Evolutionary conservation across 495 filamentous ascomycete species (phyloP).

Genomic region (Wilcoxina mikolae): DNA sequence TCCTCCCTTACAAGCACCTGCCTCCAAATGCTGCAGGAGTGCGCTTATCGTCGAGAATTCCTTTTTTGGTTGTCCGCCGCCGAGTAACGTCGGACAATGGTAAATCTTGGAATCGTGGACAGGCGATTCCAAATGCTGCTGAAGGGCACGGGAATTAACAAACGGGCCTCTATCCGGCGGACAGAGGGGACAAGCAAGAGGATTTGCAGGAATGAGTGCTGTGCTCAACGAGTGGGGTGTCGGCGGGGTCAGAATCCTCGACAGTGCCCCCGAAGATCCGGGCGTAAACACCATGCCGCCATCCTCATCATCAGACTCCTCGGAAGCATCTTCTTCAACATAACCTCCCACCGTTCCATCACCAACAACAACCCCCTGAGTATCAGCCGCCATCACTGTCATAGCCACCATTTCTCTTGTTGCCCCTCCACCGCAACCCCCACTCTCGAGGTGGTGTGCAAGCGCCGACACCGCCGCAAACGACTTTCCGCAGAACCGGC

Average conservation of each 20-base stretch:
- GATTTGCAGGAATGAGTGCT: background rate
- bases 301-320: background rate
- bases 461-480: slow-evolving; percentile 15
- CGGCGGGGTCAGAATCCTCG: background rate
- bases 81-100: slow-evolving; percentile 11
- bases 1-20: slow-evolving; percentile 16
- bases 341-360: background rate
- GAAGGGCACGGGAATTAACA: background rate
- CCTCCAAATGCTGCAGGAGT: slow-evolving; percentile 16
- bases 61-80: slow-evolving; percentile 1
- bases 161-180: slow-evolving; percentile 6
- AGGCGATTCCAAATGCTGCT: slow-evolving; percentile 9
- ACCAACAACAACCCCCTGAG: background rate
- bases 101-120: slow-evolving; percentile 16
- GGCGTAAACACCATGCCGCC: background rate
- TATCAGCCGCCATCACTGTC: background rate
- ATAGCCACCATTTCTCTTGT: background rate
- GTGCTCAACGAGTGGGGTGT: background rate
- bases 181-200: slow-evolving; percentile 12
- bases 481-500: background rate
- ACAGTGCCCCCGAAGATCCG: background rate
- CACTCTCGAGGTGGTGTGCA: slow-evolving; percentile 16
- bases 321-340: background rate
- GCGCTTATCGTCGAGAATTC: slow-evolving; percentile 13
- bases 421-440: slow-evolving; percentile 14